Evolutionary conservation across 148 eudicot species (phyloP).

Genomic region (Rhododendron ovatum): DNA sequence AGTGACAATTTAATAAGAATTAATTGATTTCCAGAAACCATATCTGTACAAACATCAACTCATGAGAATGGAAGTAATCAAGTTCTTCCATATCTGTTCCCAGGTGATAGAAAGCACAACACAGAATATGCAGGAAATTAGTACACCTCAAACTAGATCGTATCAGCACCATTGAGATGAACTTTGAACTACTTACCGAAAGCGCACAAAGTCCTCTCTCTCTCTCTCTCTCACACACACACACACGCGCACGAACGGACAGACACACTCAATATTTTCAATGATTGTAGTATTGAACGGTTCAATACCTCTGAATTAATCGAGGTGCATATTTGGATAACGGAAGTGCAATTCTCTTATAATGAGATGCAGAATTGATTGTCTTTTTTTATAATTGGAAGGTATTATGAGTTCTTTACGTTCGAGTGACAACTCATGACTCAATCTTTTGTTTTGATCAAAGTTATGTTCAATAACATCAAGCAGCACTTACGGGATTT

Average conservation of each 20-base stretch:
- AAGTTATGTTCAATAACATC: too few relatives aligned
- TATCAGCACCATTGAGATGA: background rate
- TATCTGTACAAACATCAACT: background rate
- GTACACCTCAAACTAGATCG: background rate
- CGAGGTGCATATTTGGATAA: too few relatives aligned
- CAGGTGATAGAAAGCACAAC: background rate
- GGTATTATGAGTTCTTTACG: too few relatives aligned
- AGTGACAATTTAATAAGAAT: conserved; percentile 7
- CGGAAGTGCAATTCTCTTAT: too few relatives aligned
- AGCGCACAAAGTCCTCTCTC: background rate
- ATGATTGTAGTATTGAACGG: too few relatives aligned
- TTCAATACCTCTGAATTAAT: too few relatives aligned
- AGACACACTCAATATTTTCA: too few relatives aligned
- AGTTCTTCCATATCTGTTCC: background rate
- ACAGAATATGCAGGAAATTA: background rate
- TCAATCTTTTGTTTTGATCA: too few relatives aligned
- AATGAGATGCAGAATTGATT: too few relatives aligned
- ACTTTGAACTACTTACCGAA: background rate
- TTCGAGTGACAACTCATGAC: too few relatives aligned
- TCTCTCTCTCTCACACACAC: background rate
- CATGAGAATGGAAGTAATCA: background rate
- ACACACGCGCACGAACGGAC: background rate
- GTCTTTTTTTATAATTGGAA: too few relatives aligned
- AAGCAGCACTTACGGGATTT: too few relatives aligned
- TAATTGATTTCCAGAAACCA: background rate